Base-by-base conservation (phyloP, 78 protist species). In the Cavenderia fasciculata region DNA sequence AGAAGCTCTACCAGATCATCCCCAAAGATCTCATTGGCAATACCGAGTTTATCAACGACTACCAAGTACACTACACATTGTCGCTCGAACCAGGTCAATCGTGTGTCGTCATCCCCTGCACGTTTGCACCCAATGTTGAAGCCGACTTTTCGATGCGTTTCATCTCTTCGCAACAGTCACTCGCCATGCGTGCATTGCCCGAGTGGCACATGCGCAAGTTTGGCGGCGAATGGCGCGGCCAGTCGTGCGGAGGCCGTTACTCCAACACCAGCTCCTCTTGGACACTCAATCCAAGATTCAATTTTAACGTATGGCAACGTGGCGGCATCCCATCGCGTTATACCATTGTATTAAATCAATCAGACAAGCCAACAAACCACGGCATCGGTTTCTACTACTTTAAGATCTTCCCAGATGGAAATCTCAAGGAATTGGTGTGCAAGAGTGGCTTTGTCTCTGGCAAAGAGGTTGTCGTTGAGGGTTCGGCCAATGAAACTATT, bases 331-430 rank as follows among this genome's bases (percentile, higher is more conserved):
- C n/a, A n/a, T n/a, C n/a, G n/a, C 73, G 90, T 34, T 82, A 52
- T 40, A 49, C 72, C 18, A 57, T 82, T 38, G 56, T 82, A 11
- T 27, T 82, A 12, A 19, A 41, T n/a, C 90, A 82, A 68, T 54
- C 90, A 1, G 90, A 82, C 19, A 82, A 82, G 57, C 71, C 47
- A 7, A 31, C 33, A 4, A 66, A 82, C 27, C 25, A 82, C 61
- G 90, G 90, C 33, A 82, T 82, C n/a, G 90, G 90, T 52, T 82
- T 82, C 71, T 82, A 82, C 57, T 82, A 52, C 47, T 82, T 82
- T 43, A 82, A 68, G 73, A 82, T 78, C 14, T 38, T 68, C 59
- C 90, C 76, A 21, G 90, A 82, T 68, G 90, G 90, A 16, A 68
- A 74, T 11, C 69, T 82, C 4, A 68, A 59, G 33, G 90, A 82